Evolutionary conservation across 345 rosid genomes (phyloP).

Genomic region (Jatropha curcas): DNA sequence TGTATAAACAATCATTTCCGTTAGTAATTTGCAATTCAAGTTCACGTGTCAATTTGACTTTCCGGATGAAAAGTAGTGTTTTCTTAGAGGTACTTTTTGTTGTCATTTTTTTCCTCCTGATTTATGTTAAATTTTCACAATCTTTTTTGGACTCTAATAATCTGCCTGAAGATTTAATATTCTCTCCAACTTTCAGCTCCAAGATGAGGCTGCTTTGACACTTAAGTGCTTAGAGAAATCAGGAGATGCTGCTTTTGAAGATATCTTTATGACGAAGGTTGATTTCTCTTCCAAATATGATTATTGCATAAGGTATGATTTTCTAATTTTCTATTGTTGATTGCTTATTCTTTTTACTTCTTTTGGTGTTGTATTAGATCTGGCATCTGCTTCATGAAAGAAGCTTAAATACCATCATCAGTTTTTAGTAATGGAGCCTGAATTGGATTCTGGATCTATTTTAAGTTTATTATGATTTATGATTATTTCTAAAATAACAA

Average conservation of each 20-base stretch:
- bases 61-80: conserved; percentile 60
- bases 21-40: conserved; percentile 61
- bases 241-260: conserved; percentile 80
- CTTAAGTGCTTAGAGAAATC: conserved; percentile 67
- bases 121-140: conserved; percentile 1
- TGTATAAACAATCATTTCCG: conserved; percentile 54
- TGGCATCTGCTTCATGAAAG: background rate
- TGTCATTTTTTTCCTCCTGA: conserved; percentile 14
- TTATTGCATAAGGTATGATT: conserved; percentile 61
- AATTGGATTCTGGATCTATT: background rate
- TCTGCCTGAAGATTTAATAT: conserved; percentile 6
- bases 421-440: background rate
- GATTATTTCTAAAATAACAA: background rate
- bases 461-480: background rate
- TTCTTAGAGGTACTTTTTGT: conserved; percentile 64
- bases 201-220: conserved; percentile 68
- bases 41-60: conserved; percentile 60
- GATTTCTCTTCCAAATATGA: conserved; percentile 84
- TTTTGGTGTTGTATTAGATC: background rate
- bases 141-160: background rate
- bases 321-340: conserved; percentile 6
- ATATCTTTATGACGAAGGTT: conserved; percentile 65
- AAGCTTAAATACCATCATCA: background rate
- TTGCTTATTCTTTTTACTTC: background rate
- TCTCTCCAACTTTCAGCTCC: conserved; percentile 51